Base-by-base conservation (phyloP, 1,284 basidiomycete species). In the Fomes fomentarius region DNA sequence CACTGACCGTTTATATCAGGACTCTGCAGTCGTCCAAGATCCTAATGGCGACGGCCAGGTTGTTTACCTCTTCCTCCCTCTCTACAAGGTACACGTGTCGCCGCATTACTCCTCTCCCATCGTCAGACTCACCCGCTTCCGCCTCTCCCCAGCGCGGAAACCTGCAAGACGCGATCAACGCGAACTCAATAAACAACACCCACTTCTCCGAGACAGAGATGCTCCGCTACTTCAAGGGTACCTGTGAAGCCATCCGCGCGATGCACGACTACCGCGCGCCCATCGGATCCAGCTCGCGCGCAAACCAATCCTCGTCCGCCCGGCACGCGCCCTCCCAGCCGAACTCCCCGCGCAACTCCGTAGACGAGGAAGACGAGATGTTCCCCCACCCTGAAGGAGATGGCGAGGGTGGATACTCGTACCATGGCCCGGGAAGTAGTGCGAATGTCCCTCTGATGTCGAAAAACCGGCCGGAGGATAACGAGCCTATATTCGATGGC, bases 21-120 rank as follows among this genome's bases (percentile, higher is more conserved):
- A 97, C 69, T 94, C 92, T n/a, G 93, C 94, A 2, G 93, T 96
- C 10, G 87, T 96, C 0, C 95, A 97, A 73, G 95, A 96, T 66
- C 87, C 89, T 21, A 88, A 93, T 58, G 91, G 89, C n/a, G 93
- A 95, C 50, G 95, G 94, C 21, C 93, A 96, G 71, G 91, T 98
- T 60, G 93, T 97, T 43, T 98, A 97, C 69, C 83, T 94, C 24
- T 96, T 97, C 76, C 76, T 97, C 14, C 94, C 95, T 0, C 78
- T 93, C 39, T 96, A 94, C 76, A 89, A 91, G 76, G 90, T 85
- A 54, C n/a, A n/a, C n/a, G n/a, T 41, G 68, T 63, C 22, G 39
- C 28, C 22, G 21, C 1, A 2, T 28, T 11, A 33, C 17, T 17
- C 21, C 40, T 8, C 6, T 21, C 1, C 4, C 17, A 57, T 58